Conservation (phyloP, 306 rosid genomes). For the Cucurbita pepo region DNA sequence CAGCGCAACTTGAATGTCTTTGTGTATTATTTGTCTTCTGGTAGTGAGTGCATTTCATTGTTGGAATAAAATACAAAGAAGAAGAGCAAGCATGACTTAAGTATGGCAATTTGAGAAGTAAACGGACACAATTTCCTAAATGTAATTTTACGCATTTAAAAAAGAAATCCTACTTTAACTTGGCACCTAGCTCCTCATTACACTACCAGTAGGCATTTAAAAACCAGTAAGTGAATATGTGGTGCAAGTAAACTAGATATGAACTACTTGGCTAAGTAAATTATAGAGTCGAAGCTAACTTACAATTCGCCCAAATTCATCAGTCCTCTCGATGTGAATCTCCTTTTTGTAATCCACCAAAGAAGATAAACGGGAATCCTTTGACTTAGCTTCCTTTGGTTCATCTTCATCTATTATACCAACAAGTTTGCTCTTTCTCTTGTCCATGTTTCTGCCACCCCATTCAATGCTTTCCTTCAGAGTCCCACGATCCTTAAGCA, state of each 20-base stretch:
- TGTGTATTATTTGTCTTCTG: background rate
- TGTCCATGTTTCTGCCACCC: conserved; percentile 99
- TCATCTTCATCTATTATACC: conserved; percentile 65
- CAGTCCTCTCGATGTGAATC: conserved; percentile 85
- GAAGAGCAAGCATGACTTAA: background rate
- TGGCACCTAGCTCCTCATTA: background rate
- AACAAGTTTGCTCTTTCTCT: conserved; percentile 85
- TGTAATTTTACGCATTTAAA: background rate
- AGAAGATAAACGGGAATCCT: conserved; percentile 31
- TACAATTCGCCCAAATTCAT: conserved; percentile 90
- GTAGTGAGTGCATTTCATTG: background rate
- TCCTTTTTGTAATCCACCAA: conserved; percentile 42
- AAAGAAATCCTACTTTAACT: background rate
- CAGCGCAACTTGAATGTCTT: background rate
- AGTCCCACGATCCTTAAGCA: conserved; percentile 83
- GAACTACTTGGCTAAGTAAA: background rate
- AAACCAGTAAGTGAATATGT: background rate
- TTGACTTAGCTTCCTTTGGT: conserved; percentile 27
- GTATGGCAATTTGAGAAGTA: background rate
- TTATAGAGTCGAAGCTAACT: conserved; percentile 13
- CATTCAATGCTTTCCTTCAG: conserved; percentile 84
- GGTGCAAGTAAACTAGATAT: background rate
- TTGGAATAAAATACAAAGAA: background rate
- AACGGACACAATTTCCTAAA: background rate
- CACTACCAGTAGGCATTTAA: background rate